Evolutionary conservation across 1,284 basidiomycete species (phyloP), one percentile per base, ranked within the genome.

Genomic region (Fomitopsis betulina): DNA sequence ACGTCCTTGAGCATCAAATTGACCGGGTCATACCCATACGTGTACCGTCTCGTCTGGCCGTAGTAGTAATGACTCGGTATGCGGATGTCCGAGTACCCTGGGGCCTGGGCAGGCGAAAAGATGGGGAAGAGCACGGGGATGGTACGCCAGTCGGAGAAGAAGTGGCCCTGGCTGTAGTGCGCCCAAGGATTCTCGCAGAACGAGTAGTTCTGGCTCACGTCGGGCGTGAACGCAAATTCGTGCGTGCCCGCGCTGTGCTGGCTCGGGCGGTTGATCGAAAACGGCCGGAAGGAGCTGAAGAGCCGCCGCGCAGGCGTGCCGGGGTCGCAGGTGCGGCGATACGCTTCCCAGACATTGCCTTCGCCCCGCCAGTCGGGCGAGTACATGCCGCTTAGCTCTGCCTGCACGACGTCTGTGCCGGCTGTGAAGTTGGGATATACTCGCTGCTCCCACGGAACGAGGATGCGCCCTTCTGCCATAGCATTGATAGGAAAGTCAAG

Each of bases 1-100:
- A 87, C 79, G 2, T 84, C 84, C 67, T 87, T 87, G 59, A 88
- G 75, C 58, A 85, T 76, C 64, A 86, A 74, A 58, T 89, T 87
- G 25, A 86, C 79, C 0, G 86, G 76, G 70, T 97, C 93, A 87
- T 91, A 95, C 1, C 89, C 95, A 65, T 97, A 97, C 0, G 93
- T 93, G 68, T 96, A 96, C 58, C 87, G 76, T 58, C 82, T 78
- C 12, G 89, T 93, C 56, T 87, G 87, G 13, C 87, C 88, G 69
- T 92, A 93, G 72, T 98, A 96, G 72, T 97, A 96, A 72, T 97
- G 94, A 63, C 91, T 94, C 0, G 95, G 95, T 62, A 98, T 94
- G 55, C 90, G 79, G 62, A 98, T 94, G 70, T 98, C 95, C 59
- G 84, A 77, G 70, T 89, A 98, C 0, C 95, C 95, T 30, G 77